These are phyloP conservation scores for Candida albicans DNA, from an alignment of 1,139 yeast genomes.

Conservation along the genomic window DNA sequence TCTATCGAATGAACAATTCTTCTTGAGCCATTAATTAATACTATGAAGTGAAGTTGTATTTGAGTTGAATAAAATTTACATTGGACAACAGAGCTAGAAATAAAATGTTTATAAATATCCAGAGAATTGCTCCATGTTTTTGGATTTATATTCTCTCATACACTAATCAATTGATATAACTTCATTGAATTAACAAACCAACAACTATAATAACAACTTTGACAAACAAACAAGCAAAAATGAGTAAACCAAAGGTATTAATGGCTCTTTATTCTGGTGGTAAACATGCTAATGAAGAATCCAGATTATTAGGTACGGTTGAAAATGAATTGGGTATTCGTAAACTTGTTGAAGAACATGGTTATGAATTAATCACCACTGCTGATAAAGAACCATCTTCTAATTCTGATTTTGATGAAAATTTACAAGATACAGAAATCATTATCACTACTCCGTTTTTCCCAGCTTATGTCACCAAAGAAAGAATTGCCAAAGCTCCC, in stretches of 20 bases:
- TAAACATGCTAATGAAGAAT: constrained; percentile 59
- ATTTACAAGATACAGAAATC: constrained; percentile 70
- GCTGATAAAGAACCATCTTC: constrained; percentile 65
- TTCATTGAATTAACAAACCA: constrained; percentile 1
- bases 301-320: constrained; percentile 63
- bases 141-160: too few species aligned
- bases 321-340: constrained; percentile 78
- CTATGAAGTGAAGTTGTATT: too few species aligned
- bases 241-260: constrained; percentile 43
- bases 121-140: too few species aligned
- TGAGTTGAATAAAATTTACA: too few species aligned
- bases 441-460: constrained; percentile 83
- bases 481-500: constrained; percentile 68
- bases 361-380: constrained; percentile 69
- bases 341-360: constrained; percentile 61
- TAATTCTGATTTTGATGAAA: constrained; percentile 57
- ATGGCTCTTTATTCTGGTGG: constrained; percentile 58
- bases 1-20: too few species aligned
- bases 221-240: constrained; percentile 2
- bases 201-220: neutral
- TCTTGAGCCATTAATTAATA: too few species aligned
- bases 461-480: constrained; percentile 73
- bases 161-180: too few species aligned
- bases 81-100: too few species aligned
- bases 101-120: too few species aligned